Percentiles rank a stretch among this genome's conserved stretches.
Evolutionary conservation across 139 green algal genomes (phyloP).

Genomic region (Astrephomene gubernaculifera): DNA sequence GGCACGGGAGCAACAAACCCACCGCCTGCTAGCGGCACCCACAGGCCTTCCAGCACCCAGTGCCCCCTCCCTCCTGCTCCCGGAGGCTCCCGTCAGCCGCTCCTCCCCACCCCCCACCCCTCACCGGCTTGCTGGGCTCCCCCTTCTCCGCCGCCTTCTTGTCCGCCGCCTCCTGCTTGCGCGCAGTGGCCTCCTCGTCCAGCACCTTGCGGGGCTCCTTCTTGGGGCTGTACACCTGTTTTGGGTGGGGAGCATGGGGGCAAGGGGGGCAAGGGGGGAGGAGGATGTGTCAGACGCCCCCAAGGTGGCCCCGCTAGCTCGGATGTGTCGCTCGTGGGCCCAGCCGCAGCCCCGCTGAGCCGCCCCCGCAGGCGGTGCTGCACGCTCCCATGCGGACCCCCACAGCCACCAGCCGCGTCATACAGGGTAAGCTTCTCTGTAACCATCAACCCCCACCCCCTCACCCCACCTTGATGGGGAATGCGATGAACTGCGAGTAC

Average conservation of each 20-base stretch:
- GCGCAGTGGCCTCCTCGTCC: conserved; percentile 84
- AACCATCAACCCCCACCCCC: not conserved
- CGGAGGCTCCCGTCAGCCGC: not conserved
- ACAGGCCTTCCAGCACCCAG: no score
- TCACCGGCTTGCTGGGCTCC: conserved; percentile 69
- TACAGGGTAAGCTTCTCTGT: no score
- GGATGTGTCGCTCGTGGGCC: no score
- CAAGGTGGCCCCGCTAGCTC: no score
- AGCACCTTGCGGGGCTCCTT: conserved; percentile 72
- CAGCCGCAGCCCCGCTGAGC: no score
- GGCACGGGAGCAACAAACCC: no score
- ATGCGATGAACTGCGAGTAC: conserved; percentile 99
- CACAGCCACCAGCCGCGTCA: no score
- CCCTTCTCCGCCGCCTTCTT: conserved; percentile 77
- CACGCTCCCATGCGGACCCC: no score
- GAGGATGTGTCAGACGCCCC: no score
- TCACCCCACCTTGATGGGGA: conserved; percentile 93
- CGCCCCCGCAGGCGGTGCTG: no score
- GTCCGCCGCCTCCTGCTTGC: conserved; percentile 83
- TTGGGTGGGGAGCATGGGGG: not conserved
- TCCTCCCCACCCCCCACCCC: not conserved
- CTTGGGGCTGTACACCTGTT: conserved; percentile 44
- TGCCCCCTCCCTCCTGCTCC: not conserved
- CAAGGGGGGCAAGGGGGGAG: not conserved
- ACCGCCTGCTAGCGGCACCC: no score